These are phyloP conservation scores for Phyllosticta citrichinensis DNA, from an alignment of 2,329 filamentous ascomycete species.

Conservation along the genomic window DNA sequence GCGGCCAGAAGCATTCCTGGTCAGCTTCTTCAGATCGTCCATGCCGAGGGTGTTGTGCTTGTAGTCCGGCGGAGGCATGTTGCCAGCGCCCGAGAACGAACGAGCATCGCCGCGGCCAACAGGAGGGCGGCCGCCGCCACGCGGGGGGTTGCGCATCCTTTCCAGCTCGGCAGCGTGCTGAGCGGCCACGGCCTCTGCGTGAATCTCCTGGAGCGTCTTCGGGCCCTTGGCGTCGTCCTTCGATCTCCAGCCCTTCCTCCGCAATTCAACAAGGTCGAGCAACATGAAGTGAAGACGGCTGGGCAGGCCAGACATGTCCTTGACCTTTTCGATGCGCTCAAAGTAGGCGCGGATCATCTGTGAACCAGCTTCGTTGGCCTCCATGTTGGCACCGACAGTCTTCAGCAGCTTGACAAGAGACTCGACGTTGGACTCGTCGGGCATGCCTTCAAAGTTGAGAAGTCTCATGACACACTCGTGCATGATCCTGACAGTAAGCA, in stretches of 20 bases:
- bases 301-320: slow-evolving; percentile 63
- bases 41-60: slow-evolving; percentile 74
- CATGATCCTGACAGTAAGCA: slow-evolving; percentile 99
- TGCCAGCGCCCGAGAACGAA: slow-evolving; percentile 63
- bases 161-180: slow-evolving; percentile 71
- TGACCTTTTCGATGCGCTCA: slow-evolving; percentile 70
- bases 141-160: slow-evolving; percentile 47
- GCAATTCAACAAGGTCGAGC: slow-evolving; percentile 83
- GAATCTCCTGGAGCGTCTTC: slow-evolving; percentile 90
- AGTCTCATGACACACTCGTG: slow-evolving; percentile 97
- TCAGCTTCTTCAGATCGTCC: slow-evolving; percentile 80
- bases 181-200: slow-evolving; percentile 68
- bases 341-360: slow-evolving; percentile 93
- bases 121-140: slow-evolving; percentile 56
- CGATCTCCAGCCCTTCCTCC: slow-evolving; percentile 65
- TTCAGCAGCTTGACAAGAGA: slow-evolving; percentile 86
- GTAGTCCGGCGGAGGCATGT: slow-evolving; percentile 60
- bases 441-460: slow-evolving; percentile 85
- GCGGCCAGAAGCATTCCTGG: slow-evolving; percentile 48
- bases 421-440: slow-evolving; percentile 94
- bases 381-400: slow-evolving; percentile 83
- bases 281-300: slow-evolving; percentile 95
- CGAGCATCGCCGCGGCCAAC: slow-evolving; percentile 80
- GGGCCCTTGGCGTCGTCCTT: slow-evolving; percentile 91
- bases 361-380: slow-evolving; percentile 67